phyloP scores from a whole-genome alignment of 2,329 filamentous ascomycete genomes.

The Aureobasidium sp. region DNA sequence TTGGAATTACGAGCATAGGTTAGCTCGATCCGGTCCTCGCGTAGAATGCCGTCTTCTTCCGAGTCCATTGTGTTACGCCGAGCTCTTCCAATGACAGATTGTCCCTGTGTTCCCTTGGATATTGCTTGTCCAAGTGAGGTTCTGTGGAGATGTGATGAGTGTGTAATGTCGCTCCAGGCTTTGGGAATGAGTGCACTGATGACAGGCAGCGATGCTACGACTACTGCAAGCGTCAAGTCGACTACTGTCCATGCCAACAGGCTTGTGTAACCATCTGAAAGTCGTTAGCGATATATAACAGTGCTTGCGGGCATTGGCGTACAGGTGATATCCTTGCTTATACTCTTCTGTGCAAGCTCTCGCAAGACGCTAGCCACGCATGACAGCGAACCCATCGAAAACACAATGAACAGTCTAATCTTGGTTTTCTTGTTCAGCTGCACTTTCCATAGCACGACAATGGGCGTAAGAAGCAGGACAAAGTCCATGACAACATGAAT shows the following conservation, averaged over 20 bases:
- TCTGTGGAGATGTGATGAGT: neutral
- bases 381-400: neutral
- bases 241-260: slow-evolving; percentile 7
- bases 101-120: neutral
- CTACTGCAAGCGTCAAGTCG: slow-evolving; percentile 3
- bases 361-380: neutral
- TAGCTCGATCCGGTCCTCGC: slow-evolving; percentile 1
- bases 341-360: slow-evolving; percentile 6
- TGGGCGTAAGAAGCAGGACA: slow-evolving; percentile 3
- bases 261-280: neutral
- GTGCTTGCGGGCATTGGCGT: neutral
- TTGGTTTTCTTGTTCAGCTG: neutral
- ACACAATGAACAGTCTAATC: slow-evolving; percentile 5
- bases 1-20: neutral
- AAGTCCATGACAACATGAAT: slow-evolving; percentile 11
- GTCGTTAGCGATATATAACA: neutral
- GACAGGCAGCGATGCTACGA: slow-evolving; percentile 7
- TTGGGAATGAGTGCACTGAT: slow-evolving; percentile 3
- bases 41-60: neutral
- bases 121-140: neutral
- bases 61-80: neutral
- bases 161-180: neutral
- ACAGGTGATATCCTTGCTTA: slow-evolving; percentile 9
- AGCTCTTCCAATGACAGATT: neutral
- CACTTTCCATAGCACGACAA: slow-evolving; percentile 6